Base-by-base conservation (phyloP, 768 basidiomycete species). In the Hygrophorus pudorinus region DNA sequence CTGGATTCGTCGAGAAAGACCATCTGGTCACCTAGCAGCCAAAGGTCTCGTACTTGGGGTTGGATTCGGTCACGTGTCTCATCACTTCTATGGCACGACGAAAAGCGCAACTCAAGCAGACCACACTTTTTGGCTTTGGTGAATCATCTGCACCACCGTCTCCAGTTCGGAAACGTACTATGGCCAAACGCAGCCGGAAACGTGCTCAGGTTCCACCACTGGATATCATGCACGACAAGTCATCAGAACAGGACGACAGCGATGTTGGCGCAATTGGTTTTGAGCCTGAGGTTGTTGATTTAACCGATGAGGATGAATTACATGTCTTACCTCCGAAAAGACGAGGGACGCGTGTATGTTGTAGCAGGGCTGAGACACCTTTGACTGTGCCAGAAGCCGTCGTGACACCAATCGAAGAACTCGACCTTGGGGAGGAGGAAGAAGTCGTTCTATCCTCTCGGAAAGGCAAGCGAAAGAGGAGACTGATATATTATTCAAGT, bases 181-280 rank as follows among this genome's bases (percentile, higher is more conserved):
- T 7, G 24, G 3, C 24, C 24, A 24, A 24, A 24, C 24, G 4
- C 24, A 24, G 24, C 7, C 24, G 24, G 24, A 24, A 7, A 7
- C 24, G 7, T 24, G 24, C 24, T 24, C 24, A 3, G 7, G 7
- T 7, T 3, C 24, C 4, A 3, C 24, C 16, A n/a, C 13, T 16
- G 2, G n/a, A 13, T 39, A 5, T 4, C n/a, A 13, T 12, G 14
- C 38, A 13, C 12, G 7, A 33, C 9, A 17, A 45, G 34, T 21
- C 30, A 43, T 29, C 39, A 31, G 28, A 27, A 38, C 42, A 52
- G 24, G 35, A 43, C 38, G 41, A 43, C 24, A 50, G 45, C 46
- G 50, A 48, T 36, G 50, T 78, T 32, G 69, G 65, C 12, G 69
- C 63, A 20, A 78, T 81, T 39, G 70, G 54, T 35, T 73, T 83